Evolutionary conservation across 306 rosid genomes (phyloP).

Genomic region (Astragalus glycyphyllos): DNA sequence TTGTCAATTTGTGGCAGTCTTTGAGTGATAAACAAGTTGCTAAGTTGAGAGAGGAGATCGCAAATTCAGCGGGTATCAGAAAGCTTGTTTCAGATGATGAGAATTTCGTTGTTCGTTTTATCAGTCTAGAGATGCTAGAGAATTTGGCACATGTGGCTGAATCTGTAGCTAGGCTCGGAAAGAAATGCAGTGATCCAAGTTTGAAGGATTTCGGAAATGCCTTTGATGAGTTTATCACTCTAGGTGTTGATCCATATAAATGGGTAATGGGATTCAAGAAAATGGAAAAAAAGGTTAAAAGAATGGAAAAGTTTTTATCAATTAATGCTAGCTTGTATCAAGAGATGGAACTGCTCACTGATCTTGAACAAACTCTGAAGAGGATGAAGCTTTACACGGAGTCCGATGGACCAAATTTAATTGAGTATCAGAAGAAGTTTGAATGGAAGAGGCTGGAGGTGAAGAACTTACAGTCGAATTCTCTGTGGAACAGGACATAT

Average conservation of each 20-base stretch:
- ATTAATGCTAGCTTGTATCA: constrained; percentile 83
- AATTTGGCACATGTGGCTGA: constrained; percentile 73
- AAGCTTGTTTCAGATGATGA: constrained; percentile 91
- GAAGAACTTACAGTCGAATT: constrained; percentile 67
- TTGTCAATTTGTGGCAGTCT: constrained; percentile 85
- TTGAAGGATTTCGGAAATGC: constrained; percentile 68
- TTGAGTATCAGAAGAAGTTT: constrained; percentile 83
- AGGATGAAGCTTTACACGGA: constrained; percentile 78
- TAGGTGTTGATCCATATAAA: constrained; percentile 66
- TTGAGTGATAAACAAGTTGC: constrained; percentile 78
- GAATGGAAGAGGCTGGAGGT: constrained; percentile 81
- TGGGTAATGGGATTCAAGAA: constrained; percentile 76
- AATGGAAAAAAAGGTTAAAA: constrained; percentile 88
- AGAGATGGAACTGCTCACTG: constrained; percentile 91
- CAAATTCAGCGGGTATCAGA: constrained; percentile 72
- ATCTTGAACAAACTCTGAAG: constrained; percentile 80
- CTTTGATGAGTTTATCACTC: constrained; percentile 60
- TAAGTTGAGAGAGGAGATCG: constrained; percentile 78
- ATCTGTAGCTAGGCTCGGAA: constrained; percentile 83
- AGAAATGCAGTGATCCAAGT: constrained; percentile 78
- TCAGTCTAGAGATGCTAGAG: constrained; percentile 77
- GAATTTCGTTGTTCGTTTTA: constrained; percentile 59
- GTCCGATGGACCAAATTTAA: constrained; percentile 53
- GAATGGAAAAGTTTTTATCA: constrained; percentile 83
- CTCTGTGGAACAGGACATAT: constrained; percentile 87